Percentiles rank a stretch among this genome's conserved stretches.
Conservation (phyloP, 768 basidiomycete species). For the Termitomyces sp. region DNA sequence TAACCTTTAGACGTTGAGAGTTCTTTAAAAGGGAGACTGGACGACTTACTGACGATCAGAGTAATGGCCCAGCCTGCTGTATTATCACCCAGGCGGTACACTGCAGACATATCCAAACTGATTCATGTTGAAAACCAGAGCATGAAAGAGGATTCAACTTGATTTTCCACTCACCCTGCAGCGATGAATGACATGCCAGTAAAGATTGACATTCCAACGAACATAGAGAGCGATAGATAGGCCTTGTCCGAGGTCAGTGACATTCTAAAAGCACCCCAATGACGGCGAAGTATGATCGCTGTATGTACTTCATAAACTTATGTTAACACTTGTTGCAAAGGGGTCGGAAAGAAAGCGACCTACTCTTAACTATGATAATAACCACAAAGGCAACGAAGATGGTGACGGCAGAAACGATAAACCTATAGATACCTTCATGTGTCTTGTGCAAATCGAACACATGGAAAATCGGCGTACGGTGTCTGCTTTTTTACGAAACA, state of each 20-base stretch:
- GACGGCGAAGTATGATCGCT: neutral
- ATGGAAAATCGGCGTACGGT: constrained; percentile 9
- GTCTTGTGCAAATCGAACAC: neutral
- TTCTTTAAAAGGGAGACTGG: neutral
- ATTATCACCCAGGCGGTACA: neutral
- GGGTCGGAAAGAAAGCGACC: neutral
- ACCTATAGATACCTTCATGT: neutral
- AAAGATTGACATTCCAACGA: neutral
- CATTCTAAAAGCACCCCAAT: neutral
- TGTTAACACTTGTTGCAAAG: neutral
- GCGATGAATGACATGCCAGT: neutral
- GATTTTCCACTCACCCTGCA: neutral
- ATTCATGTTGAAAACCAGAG: neutral
- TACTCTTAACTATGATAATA: neutral
- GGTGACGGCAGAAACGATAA: neutral
- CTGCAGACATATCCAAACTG: neutral
- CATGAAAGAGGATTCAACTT: neutral
- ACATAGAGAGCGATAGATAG: neutral
- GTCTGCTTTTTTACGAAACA: constrained; percentile 10
- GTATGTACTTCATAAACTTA: neutral
- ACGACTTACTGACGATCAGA: constrained; percentile 9
- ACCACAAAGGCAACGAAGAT: neutral
- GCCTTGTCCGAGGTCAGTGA: neutral
- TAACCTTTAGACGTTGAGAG: neutral
- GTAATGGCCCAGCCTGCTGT: constrained; percentile 8